Percentiles rank a stretch among this genome's conserved stretches.
Conservation (phyloP, 495 filamentous ascomycete species). For the Penicillium subrubescens region DNA sequence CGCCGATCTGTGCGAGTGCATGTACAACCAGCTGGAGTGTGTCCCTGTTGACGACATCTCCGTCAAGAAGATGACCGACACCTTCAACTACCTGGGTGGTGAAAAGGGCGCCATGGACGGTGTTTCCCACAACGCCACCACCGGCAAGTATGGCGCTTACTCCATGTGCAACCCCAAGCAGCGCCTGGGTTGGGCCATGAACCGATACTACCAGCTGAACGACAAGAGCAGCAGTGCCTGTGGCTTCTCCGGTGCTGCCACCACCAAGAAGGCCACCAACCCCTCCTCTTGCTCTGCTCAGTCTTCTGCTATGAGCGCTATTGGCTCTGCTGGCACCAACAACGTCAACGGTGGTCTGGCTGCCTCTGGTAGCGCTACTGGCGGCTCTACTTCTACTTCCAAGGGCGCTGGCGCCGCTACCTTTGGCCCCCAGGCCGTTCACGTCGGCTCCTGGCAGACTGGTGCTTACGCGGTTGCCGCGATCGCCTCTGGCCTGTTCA, state of each 20-base stretch:
- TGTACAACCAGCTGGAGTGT: conserved; percentile 75
- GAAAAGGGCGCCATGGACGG: conserved; percentile 61
- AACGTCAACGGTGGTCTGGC: conserved; percentile 49
- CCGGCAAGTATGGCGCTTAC: conserved; percentile 83
- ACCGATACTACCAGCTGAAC: conserved; percentile 71
- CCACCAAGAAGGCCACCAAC: conserved; percentile 46
- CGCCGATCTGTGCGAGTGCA: conserved; percentile 77
- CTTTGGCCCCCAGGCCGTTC: conserved; percentile 55
- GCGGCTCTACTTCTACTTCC: conserved; percentile 39
- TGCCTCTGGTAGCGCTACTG: conserved; percentile 45
- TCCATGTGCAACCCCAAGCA: conserved; percentile 80
- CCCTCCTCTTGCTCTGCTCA: conserved; percentile 53
- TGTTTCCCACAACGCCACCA: conserved; percentile 66
- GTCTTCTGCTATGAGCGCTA: conserved; percentile 52
- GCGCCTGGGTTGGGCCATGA: conserved; percentile 80
- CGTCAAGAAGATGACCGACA: conserved; percentile 57
- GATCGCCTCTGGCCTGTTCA: conserved; percentile 66
- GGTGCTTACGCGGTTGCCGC: conserved; percentile 71
- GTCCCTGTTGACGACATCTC: conserved; percentile 57
- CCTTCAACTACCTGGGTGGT: conserved; percentile 78
- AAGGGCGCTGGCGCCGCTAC: conserved; percentile 43
- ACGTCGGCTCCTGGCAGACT: conserved; percentile 64
- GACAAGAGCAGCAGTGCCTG: conserved; percentile 55
- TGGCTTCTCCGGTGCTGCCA: conserved; percentile 61
- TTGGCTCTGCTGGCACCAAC: conserved; percentile 65